Evolutionary conservation across 495 filamentous ascomycete genomes (phyloP).

Genomic region (Tricharina praecox): DNA sequence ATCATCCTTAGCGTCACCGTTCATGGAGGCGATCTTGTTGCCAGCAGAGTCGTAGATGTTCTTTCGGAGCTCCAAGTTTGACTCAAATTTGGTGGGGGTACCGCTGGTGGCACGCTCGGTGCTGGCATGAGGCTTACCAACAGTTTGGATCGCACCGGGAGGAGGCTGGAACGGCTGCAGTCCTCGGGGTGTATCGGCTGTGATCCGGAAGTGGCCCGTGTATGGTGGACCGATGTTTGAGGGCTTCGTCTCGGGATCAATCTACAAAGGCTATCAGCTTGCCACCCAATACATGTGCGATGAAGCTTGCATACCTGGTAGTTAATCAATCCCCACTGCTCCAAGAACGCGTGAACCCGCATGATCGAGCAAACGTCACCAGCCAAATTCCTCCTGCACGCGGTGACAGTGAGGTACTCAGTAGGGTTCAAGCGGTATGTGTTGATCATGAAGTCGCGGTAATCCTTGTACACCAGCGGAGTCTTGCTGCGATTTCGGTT

Average conservation of each 20-base stretch:
- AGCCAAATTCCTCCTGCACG: conserved; percentile 87
- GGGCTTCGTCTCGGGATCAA: conserved; percentile 85
- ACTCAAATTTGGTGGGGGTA: conserved; percentile 52
- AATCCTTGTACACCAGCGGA: conserved; percentile 92
- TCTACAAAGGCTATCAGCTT: too few relatives aligned
- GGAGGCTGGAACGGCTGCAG: conserved; percentile 88
- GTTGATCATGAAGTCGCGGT: conserved; percentile 99
- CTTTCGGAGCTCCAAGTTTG: conserved; percentile 77
- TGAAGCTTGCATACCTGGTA: too few relatives aligned
- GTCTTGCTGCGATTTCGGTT: conserved; percentile 96
- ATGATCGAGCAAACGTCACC: conserved; percentile 98
- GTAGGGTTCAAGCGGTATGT: conserved; percentile 88
- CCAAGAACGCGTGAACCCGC: conserved; percentile 95
- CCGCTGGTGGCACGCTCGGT: conserved; percentile 64
- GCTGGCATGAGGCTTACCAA: conserved; percentile 51
- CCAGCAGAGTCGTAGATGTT: conserved; percentile 90
- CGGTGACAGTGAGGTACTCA: conserved; percentile 93
- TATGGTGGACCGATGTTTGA: conserved; percentile 93
- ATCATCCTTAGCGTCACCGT: conserved; percentile 44
- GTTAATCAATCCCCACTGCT: conserved; percentile 97
- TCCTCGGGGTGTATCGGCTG: conserved; percentile 85
- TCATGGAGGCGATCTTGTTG: conserved; percentile 46
- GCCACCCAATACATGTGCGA: too few relatives aligned
- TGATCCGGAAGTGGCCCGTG: conserved; percentile 89
- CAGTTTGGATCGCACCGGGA: conserved; percentile 51